Percentiles rank a stretch among this genome's conserved stretches.
Conservation (phyloP, 139 green algal genomes). For the Chlamydomonas schloesseri region DNA sequence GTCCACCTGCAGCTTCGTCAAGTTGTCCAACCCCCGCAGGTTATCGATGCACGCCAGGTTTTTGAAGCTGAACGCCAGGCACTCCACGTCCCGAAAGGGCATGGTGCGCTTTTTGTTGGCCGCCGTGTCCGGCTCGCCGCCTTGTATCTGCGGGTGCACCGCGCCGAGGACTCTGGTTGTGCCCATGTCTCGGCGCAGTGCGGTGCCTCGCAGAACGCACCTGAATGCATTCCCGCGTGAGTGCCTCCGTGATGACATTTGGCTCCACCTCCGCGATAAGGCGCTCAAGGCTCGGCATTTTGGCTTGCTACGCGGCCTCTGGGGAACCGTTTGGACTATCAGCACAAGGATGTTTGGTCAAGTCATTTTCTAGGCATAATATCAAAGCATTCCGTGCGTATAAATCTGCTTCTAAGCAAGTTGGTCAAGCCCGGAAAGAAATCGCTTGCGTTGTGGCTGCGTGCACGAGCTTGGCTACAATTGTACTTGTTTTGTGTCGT, state of each 20-base stretch:
- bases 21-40: conserved; percentile 73
- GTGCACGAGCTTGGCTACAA: no score
- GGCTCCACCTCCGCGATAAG: conserved; percentile 75
- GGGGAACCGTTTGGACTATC: neutral
- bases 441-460: no score
- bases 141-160: conserved; percentile 51
- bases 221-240: conserved; percentile 77
- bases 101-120: conserved; percentile 78
- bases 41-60: conserved; percentile 79
- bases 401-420: no score
- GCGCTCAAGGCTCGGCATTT: conserved; percentile 51
- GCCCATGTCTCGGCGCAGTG: neutral
- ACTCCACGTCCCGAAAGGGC: conserved; percentile 70
- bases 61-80: conserved; percentile 80
- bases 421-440: no score
- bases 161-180: no score
- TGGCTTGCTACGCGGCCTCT: neutral
- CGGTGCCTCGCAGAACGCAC: conserved; percentile 26
- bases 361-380: neutral
- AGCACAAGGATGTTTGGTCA: neutral
- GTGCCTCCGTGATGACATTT: conserved; percentile 73
- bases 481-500: no score
- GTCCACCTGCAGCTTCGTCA: conserved; percentile 89
- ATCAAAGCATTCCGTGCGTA: no score
- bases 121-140: conserved; percentile 57